A percentile compares a stretch with the other conserved stretches of the same genome.
Evolutionary conservation across 306 rosid genomes (phyloP).

Genomic region (Cucurbita pepo): DNA sequence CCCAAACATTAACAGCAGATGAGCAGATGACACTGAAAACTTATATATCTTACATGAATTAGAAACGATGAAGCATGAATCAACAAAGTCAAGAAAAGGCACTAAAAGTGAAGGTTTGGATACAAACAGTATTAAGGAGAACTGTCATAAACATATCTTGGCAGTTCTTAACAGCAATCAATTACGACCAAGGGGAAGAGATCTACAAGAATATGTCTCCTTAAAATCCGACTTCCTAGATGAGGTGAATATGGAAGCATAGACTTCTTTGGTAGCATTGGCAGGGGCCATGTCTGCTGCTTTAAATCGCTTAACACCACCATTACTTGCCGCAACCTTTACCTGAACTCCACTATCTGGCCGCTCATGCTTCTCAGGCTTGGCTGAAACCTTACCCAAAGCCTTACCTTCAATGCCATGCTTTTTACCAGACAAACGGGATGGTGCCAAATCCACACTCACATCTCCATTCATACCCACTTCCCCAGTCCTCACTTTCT

Average conservation of each 20-base stretch:
- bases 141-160: background rate
- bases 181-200: conserved; percentile 89
- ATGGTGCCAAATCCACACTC: conserved; percentile 18
- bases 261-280: conserved; percentile 67
- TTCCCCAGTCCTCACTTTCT: conserved; percentile 40
- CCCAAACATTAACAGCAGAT: background rate
- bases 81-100: background rate
- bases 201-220: conserved; percentile 61
- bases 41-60: background rate
- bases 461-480: conserved; percentile 14
- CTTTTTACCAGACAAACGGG: conserved; percentile 54
- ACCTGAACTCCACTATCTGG: conserved; percentile 21
- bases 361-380: conserved; percentile 32
- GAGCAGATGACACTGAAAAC: background rate
- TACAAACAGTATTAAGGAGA: background rate
- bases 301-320: conserved; percentile 50
- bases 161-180: conserved; percentile 19
- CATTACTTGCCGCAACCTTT: conserved; percentile 25
- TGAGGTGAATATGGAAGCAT: conserved; percentile 80
- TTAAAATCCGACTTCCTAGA: conserved; percentile 62
- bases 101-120: background rate
- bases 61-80: background rate
- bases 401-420: conserved; percentile 50
- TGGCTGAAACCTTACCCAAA: conserved; percentile 35
- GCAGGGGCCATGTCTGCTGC: conserved; percentile 50